Evolutionary conservation across 2,329 filamentous ascomycete genomes (phyloP), one percentile per base, ranked within the genome.

Genomic region (Trichophyton verrucosum): DNA sequence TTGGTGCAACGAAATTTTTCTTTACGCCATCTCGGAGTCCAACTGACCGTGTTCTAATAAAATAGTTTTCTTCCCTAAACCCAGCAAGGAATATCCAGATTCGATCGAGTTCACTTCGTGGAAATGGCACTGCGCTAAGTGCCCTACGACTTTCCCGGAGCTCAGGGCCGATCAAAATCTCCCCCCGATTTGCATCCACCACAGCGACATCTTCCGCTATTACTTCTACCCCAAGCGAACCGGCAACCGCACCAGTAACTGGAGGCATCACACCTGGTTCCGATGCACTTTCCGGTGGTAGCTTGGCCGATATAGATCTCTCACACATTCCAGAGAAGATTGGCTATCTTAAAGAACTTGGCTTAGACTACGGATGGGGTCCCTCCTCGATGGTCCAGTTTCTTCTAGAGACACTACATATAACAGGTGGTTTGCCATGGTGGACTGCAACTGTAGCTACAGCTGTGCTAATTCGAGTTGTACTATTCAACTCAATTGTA

Each of bases 341-440:
- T 62, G 94, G 94, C 64, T 96, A 91, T 69, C 78, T 99, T 62
- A 83, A 88, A 66, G 81, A 84, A 5, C 78, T 97, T 9, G 94
- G 94, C 2, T 77, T 99, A 22, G 89, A 97, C 68, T 97, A 87
- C 69, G 91, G 92, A 70, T 91, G 79, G 77, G 92, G 92, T 15
- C 83, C 88, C 3, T 89, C 91, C 0, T 76, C 85, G 3, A 66
- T 83, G 15, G 84, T 94, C 73, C 81, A 96, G 75, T 91, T 81
- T 80, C 22, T 83, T 2, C 76, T 97, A 9, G 94, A 99, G 77
- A 85, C 92, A 70, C 71, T 95, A 46, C 90, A 99, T 74, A 78
- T 96, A 63, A 86, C 81, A 67, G 76, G 71, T 5, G 89, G 87
- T 40, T 74, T 89, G 60, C 89, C 90, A 11, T 97, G 94, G 94